Base-by-base conservation (phyloP, 1,284 basidiomycete species). In the Microbotryum intermedium region DNA sequence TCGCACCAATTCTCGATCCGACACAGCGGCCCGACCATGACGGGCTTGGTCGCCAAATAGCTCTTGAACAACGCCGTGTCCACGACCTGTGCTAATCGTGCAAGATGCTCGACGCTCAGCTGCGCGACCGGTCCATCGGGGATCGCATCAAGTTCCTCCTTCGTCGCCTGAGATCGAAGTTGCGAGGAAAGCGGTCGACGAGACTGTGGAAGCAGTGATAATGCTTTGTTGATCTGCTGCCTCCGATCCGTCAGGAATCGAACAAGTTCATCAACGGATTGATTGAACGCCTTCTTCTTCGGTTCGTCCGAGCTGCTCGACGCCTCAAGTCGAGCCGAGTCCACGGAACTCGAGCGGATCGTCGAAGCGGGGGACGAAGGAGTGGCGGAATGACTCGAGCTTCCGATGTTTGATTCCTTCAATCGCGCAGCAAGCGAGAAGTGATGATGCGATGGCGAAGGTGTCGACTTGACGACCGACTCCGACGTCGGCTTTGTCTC, bases 1-100 rank as follows among this genome's bases (percentile, higher is more conserved):
- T 97, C 91, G 75, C 93, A 97, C 90, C 92, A 98, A 74, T 97
- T 97, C 23, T 89, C 84, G 45, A 94, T 79, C 44, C 95, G 82
- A 75, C 94, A 97, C 48, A 98, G 75, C 26, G 90, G 84, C 0
- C 90, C 91, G 6, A 98, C 78, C 60, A 98, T 77, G 10, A 82
- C 83, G 0, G 94, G 92, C 58, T 88, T 81, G 30, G 87, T 86
- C 43, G 88, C 79, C 23, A 98, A 77, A 74, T 95, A 97, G 10
- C 87, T 86, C 76, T 95, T 95, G 78, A 98, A 93, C 65, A 98
- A 76, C 9, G 89, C 91, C 0, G 95, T 98, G 72, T 98, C 92
- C 23, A 97, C 88, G 23, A 97, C 84, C 75, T 95, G 92, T 1
- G 92, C 93, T 55, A 87, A 87, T 26, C 88, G 81, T 34, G 91